Percentiles rank a stretch among this genome's conserved stretches.
phyloP scores from a whole-genome alignment of 306 rosid genomes.

The Oemleria cerasiformis region DNA sequence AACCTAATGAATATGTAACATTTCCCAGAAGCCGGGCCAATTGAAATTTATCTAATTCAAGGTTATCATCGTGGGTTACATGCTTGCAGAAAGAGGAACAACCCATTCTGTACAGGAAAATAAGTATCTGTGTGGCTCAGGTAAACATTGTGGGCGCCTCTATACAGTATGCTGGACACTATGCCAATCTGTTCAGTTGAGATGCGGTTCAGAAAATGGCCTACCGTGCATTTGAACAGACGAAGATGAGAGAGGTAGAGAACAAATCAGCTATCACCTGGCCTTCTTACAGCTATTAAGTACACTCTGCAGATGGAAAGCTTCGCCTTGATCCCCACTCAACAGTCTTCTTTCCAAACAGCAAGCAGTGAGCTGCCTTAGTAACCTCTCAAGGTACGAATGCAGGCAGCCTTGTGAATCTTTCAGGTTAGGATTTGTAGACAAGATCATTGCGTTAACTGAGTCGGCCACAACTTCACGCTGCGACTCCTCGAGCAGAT shows the following conservation, averaged over 20 bases:
- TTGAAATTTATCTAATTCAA: not conserved
- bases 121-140: not conserved
- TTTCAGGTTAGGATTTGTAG: constrained; percentile 74
- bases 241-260: constrained; percentile 13
- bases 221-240: constrained; percentile 21
- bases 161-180: constrained; percentile 10
- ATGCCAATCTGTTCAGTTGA: constrained; percentile 10
- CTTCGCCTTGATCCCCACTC: constrained; percentile 89
- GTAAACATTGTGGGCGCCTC: constrained; percentile 9
- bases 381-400: constrained; percentile 74
- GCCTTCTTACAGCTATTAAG: constrained; percentile 51
- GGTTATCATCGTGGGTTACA: not conserved
- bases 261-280: constrained; percentile 38
- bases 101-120: constrained; percentile 5
- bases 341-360: constrained; percentile 71
- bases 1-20: not conserved
- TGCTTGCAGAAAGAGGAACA: constrained; percentile 4
- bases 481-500: constrained; percentile 75
- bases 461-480: constrained; percentile 96
- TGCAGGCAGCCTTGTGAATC: constrained; percentile 59
- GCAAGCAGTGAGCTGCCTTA: constrained; percentile 89
- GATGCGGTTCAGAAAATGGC: constrained; percentile 11
- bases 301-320: constrained; percentile 71
- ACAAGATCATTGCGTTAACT: constrained; percentile 82
- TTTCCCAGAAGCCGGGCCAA: constrained; percentile 1